Base-by-base conservation (phyloP, 129 eudicot genomes). In the Centella asiatica region DNA sequence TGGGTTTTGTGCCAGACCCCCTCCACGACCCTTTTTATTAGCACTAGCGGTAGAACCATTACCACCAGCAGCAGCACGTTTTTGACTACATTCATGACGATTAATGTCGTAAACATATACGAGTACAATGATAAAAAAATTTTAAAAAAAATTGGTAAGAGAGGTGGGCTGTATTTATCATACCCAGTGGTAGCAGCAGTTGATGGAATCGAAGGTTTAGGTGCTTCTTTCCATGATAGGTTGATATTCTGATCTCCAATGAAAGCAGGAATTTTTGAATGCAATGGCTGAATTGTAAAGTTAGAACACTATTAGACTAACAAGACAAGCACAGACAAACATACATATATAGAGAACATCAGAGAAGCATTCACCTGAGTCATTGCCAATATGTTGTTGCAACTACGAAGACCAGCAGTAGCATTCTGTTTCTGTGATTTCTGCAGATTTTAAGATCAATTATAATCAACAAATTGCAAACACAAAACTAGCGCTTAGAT, bases 171-270 rank as follows among this genome's bases (percentile, higher is more conserved):
- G 47, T 42, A 39, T 40, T 13, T 32, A 4, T 37, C 74, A 40
- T 82, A 82, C 89, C 95, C 87, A 18, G 78, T 56, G 53, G 60
- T 76, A 67, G 78, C 54, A 33, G 88, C 48, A 69, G 71, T 26
- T 14, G 95, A 23, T 22, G 76, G 62, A 6, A 29, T 59, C 12
- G 76, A 67, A 48, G 86, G 55, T 60, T 82, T 86, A 6, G 69
- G 62, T 3, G 64, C 72, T 72, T 86, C 89, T 69, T 74, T 86
- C 95, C 95, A 86, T 17, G 95, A 86, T 66, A 86, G 62, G 72
- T 62, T 79, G 19, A 82, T 74, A 65, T 78, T 82, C 68, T 71
- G 65, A 72, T 79, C 95, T 62, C 89, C 82, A 7, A 86, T 82
- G 54, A 86, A 86, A 15, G 78, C 64, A 29, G 95, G 95, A 27